These are phyloP conservation scores for Candida gigantensis DNA, from an alignment of 1,139 yeast species.

Conservation along the genomic window DNA sequence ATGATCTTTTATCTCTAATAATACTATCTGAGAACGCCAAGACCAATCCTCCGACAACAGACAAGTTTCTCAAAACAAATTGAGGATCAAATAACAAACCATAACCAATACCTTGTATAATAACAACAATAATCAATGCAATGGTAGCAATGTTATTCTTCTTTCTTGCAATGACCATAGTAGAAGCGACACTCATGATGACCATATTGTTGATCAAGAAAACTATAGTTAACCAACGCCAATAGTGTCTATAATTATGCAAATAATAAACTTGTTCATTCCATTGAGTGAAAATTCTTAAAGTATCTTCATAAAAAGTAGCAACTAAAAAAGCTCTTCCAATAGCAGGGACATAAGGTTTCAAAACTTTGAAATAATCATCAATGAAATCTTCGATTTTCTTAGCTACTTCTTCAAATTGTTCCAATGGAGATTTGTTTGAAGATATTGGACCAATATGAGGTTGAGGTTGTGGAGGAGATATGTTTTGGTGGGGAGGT, in stretches of 20 bases:
- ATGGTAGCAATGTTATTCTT: constrained; percentile 72
- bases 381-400: constrained; percentile 50
- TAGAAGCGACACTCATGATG: constrained; percentile 74
- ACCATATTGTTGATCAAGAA: constrained; percentile 67
- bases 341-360: constrained; percentile 79
- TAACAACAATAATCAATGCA: constrained; percentile 68
- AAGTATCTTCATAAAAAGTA: constrained; percentile 88
- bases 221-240: constrained; percentile 72
- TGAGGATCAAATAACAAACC: constrained; percentile 83
- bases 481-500: constrained; percentile 17
- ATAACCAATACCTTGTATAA: constrained; percentile 84
- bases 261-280: constrained; percentile 84
- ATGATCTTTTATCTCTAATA: constrained; percentile 71
- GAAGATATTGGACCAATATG: constrained; percentile 29
- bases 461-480: constrained; percentile 18
- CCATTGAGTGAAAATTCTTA: constrained; percentile 89
- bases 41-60: constrained; percentile 90
- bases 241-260: constrained; percentile 76
- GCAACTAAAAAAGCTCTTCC: constrained; percentile 93
- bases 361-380: constrained; percentile 49
- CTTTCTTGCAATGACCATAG: constrained; percentile 70
- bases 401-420: constrained; percentile 49
- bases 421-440: constrained; percentile 30
- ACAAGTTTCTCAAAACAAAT: constrained; percentile 81
- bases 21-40: constrained; percentile 90